Conservation (phyloP, 2,329 filamentous ascomycete species). For the Dichotomopilus funicola region DNA sequence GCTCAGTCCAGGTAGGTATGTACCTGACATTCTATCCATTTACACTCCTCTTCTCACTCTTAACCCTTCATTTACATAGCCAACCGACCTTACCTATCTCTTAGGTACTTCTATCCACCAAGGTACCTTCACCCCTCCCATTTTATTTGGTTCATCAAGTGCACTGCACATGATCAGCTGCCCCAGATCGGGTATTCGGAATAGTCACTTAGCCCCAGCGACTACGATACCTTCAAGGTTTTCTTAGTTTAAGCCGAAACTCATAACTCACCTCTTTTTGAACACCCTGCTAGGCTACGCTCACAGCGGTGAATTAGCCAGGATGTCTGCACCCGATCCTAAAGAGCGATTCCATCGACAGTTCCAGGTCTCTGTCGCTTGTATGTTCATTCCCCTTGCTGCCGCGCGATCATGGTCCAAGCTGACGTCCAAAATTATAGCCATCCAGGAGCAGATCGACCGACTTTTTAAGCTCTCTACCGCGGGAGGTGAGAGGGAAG, state of each 20-base stretch:
- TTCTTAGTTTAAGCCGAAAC: not conserved
- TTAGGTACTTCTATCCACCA: too few relatives aligned
- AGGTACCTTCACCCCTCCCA: too few relatives aligned
- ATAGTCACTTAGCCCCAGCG: too few relatives aligned
- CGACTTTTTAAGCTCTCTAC: constrained; percentile 56
- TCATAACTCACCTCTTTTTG: not conserved
- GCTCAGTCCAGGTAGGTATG: too few relatives aligned
- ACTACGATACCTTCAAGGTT: too few relatives aligned
- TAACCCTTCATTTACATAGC: too few relatives aligned
- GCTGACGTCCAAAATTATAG: constrained; percentile 36
- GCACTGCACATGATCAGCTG: too few relatives aligned
- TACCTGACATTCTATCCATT: too few relatives aligned
- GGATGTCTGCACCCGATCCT: constrained; percentile 35
- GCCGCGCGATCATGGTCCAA: not conserved
- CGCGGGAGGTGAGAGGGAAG: constrained; percentile 66
- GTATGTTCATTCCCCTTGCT: constrained; percentile 40
- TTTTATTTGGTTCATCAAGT: too few relatives aligned
- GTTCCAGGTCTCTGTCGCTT: constrained; percentile 68
- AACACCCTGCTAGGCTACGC: not conserved
- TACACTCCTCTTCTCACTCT: too few relatives aligned
- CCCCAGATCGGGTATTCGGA: too few relatives aligned
- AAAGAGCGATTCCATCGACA: constrained; percentile 81
- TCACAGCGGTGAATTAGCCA: not conserved
- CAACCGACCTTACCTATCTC: too few relatives aligned
- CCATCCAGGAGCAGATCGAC: constrained; percentile 68